Percentiles rank a stretch among this genome's conserved stretches.
Evolutionary conservation across 73 alveolate species (phyloP).

Genomic region (Loxodes magnus): DNA sequence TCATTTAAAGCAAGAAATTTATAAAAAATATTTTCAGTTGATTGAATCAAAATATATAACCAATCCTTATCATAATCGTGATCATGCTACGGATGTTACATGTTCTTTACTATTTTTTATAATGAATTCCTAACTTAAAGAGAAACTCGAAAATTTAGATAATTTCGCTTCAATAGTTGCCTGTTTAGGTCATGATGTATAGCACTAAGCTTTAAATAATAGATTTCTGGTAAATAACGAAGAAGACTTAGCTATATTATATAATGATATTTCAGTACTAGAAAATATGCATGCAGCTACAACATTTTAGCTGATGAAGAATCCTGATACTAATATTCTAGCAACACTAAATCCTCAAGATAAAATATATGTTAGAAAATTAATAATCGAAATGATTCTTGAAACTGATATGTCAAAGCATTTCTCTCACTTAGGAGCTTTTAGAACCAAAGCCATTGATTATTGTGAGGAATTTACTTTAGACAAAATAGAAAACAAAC

Average conservation of each 20-base stretch:
- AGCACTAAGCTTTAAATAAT: conserved; percentile 39
- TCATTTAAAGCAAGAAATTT: neutral
- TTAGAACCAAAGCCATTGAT: conserved; percentile 20
- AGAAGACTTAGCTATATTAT: conserved; percentile 25
- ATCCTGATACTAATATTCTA: conserved; percentile 42
- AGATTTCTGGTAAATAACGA: conserved; percentile 15
- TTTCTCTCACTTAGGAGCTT: conserved; percentile 21
- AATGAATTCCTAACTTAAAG: conserved; percentile 14
- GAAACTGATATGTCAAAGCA: conserved; percentile 83
- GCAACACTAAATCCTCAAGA: conserved; percentile 34
- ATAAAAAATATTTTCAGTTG: neutral
- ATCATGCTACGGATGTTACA: conserved; percentile 69
- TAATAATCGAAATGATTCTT: conserved; percentile 54
- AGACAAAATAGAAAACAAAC: neutral
- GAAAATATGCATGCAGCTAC: conserved; percentile 56
- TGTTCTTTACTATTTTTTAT: conserved; percentile 19
- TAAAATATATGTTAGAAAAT: conserved; percentile 37
- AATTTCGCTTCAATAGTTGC: conserved; percentile 14
- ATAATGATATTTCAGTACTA: conserved; percentile 39
- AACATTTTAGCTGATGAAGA: conserved; percentile 35
- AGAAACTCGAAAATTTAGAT: conserved; percentile 3
- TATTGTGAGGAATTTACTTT: neutral
- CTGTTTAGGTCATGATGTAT: conserved; percentile 21
- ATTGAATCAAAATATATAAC: neutral
- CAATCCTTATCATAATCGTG: conserved; percentile 43